Evolutionary conservation across 208 protist species (phyloP), one percentile per base, ranked within the genome.

Genomic region (Trypanosoma vivax): DNA sequence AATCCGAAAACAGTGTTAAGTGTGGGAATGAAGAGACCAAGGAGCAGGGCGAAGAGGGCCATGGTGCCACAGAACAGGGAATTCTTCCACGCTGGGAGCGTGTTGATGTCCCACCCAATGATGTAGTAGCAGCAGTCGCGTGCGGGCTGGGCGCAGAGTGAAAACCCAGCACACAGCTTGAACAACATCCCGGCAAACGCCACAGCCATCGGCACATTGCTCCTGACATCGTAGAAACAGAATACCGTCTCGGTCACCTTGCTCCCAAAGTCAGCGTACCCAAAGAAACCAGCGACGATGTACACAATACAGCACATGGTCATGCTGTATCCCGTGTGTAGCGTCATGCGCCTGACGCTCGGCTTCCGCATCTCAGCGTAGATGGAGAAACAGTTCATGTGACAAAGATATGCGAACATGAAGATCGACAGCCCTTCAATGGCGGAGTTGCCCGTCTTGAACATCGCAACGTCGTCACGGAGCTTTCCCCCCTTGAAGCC

Each of bases 341-440:
- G 33, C 14, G 81, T 79, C 49, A 92, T 69, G 24, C 65, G 65
- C 30, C 33, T 29, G 21, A 65, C 66, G 23, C 63, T 71, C 10
- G 65, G 75, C 23, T 77, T 66, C 13, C 58, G 35, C 60, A 78
- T 75, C 62, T 95, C 88, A 24, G 50, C 42, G 35, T 80, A 88
- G 29, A 92, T 74, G 48, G 74, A 71, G 24, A 86, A 85, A 31
- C 65, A 66, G 62, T 91, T 92, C 23, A 72, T 72, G 55, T 94
- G 83, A 40, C 79, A 88, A 14, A 89, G 40, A 46, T 86, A 94
- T 9, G 84, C 64, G 43, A 95, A 91, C 39, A 92, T 72, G 47
- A 91, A 88, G 35, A 80, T 73, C 13, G 81, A 82, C 60, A 94
- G 68, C n/a, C 79, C 78, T 24, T 69, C 47, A 28, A 92, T 48